Base-by-base conservation (phyloP, 305 asterid genomes). In the Fraxinus ornus region DNA sequence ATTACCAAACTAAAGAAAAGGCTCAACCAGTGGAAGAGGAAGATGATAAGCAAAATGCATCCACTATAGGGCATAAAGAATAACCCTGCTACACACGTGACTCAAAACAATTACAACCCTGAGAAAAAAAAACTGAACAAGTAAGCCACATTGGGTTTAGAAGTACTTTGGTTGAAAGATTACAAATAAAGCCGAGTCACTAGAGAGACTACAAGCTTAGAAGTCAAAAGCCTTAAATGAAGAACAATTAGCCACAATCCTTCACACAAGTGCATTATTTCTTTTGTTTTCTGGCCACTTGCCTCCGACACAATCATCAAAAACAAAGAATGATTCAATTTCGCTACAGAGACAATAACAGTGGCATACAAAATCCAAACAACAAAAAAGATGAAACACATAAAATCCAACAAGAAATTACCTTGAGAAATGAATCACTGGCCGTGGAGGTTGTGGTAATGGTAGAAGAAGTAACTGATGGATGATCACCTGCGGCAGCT, bases 371-470 rank as follows among this genome's bases (percentile, higher is more conserved):
- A 10, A 72, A 72, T 32, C 44, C 26, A 36, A 13, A 52, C 49
- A 15, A 62, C 76, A n/a, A 2, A 30, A 79, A 30, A 44, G 7
- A 71, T 71, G n/a, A 10, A 17, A 37, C 17, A 0, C 49, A 2
- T 9, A 7, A 41, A 82, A 47, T 87, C 86, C 82, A 79, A 76
- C 74, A 84, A 82, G 83, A 75, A 74, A 84, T 79, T 91, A 93
- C 97, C 97, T 93, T 93, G 84, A 87, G 82, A 90, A 91, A 91
- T 21, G 93, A 92, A 86, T 88, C 89, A 76, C 85, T 78, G 86
- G 87, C 24, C 44, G 81, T 6, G 55, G 87, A 33, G 73, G 78
- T 81, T 28, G 66, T 84, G 47, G 12, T 33, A 64, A 72, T 85
- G 86, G 84, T 60, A 80, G 87, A 73, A 81, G 86, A 73, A 82